Percentiles rank a stretch among this genome's conserved stretches.
phyloP scores from a whole-genome alignment of 257 asterid genomes.

The Cruciata laevipes region DNA sequence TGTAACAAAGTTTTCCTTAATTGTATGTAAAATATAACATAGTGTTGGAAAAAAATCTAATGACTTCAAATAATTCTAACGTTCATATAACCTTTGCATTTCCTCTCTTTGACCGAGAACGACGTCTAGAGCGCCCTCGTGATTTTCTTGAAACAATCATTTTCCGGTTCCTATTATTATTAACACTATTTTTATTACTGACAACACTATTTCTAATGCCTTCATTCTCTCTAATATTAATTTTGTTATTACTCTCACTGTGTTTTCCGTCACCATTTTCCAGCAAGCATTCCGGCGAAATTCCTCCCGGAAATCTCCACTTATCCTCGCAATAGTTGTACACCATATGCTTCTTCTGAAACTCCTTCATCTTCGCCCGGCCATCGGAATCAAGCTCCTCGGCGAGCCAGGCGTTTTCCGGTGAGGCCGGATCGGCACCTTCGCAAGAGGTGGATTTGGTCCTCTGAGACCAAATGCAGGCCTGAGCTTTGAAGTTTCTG shows the following conservation, averaged over 20 bases:
- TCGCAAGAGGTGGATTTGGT: constrained; percentile 37
- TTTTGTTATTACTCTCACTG: neutral
- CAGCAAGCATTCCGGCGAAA: constrained; percentile 45
- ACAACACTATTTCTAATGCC: neutral
- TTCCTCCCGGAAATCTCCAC: constrained; percentile 68
- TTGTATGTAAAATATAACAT: too few relatives aligned
- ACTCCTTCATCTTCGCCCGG: constrained; percentile 38
- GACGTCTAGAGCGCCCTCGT: constrained; percentile 3
- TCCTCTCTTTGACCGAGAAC: neutral
- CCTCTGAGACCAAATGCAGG: constrained; percentile 52
- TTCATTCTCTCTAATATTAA: neutral
- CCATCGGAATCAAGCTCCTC: constrained; percentile 39
- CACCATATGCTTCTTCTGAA: constrained; percentile 52
- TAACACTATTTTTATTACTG: neutral
- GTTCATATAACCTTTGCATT: neutral
- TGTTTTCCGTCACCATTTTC: neutral
- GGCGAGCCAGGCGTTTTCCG: constrained; percentile 22
- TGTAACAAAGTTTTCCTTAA: too few relatives aligned
- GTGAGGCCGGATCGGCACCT: constrained; percentile 11
- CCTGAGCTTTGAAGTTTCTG: constrained; percentile 40
- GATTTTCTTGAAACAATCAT: neutral
- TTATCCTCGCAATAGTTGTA: constrained; percentile 66
- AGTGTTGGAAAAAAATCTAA: too few relatives aligned
- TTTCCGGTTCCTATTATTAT: neutral
- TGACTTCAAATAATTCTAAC: too few relatives aligned